Evolutionary conservation across 108 stramenopile species (phyloP).

Genomic region (Nitzschia sp.): DNA sequence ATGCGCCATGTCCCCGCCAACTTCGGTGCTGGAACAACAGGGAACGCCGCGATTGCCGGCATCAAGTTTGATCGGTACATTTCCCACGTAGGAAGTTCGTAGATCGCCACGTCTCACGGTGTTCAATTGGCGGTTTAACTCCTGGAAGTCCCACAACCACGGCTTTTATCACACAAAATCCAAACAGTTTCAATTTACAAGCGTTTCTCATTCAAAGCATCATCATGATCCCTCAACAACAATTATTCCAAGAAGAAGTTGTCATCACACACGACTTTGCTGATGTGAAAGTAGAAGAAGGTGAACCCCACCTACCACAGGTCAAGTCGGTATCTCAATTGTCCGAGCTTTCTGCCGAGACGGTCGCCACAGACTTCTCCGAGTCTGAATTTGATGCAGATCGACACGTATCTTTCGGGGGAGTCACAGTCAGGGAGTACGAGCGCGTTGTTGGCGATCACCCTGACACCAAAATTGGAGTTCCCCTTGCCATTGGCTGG

Average conservation of each 20-base stretch:
- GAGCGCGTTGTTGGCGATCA: slow-evolving; percentile 59
- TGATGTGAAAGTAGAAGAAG: neutral
- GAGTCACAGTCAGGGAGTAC: slow-evolving; percentile 46
- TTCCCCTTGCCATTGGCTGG: slow-evolving; percentile 61
- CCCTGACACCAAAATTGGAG: slow-evolving; percentile 52
- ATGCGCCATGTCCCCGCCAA: no score
- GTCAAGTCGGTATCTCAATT: slow-evolving; percentile 21
- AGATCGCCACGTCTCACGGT: no score
- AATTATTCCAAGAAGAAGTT: slow-evolving; percentile 1
- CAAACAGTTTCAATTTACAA: neutral
- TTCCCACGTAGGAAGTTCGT: no score
- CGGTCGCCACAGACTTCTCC: slow-evolving; percentile 12
- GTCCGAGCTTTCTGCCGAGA: slow-evolving; percentile 12
- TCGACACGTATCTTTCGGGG: slow-evolving; percentile 34
- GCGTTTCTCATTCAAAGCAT: neutral
- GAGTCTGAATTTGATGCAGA: slow-evolving; percentile 1
- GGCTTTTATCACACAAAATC: neutral
- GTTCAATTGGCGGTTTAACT: no score
- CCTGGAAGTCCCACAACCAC: no score
- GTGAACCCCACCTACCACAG: neutral
- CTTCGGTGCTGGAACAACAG: no score
- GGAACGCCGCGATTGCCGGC: no score
- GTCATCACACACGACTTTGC: neutral
- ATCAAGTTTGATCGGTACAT: no score
- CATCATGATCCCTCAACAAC: slow-evolving; percentile 3